phyloP scores from a whole-genome alignment of 2,329 filamentous ascomycete genomes.

The Clonostachys rhizophaga region DNA sequence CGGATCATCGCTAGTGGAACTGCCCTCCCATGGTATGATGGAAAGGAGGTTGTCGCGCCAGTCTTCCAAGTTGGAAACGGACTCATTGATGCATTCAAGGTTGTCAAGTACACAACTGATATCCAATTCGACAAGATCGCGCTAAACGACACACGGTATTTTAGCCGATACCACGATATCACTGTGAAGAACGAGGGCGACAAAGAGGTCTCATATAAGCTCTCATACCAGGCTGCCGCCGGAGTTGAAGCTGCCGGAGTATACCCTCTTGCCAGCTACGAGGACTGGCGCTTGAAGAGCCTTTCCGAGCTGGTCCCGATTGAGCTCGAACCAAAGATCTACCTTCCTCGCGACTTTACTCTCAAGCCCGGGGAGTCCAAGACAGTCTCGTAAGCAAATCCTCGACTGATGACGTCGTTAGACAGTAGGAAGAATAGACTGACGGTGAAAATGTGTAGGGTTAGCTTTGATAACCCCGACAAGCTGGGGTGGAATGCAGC shows the following conservation, averaged over 20 bases:
- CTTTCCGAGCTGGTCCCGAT: slow-evolving; percentile 1
- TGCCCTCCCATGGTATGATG: slow-evolving; percentile 6
- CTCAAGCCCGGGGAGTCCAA: slow-evolving; percentile 16
- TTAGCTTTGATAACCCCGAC: slow-evolving; percentile 19
- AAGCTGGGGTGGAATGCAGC: slow-evolving; percentile 15
- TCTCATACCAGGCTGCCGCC: slow-evolving; percentile 20
- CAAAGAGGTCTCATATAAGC: slow-evolving; percentile 25
- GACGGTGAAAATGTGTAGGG: neutral
- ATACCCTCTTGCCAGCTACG: slow-evolving; percentile 12
- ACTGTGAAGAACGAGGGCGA: slow-evolving; percentile 29
- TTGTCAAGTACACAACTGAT: slow-evolving; percentile 30
- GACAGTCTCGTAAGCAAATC: slow-evolving; percentile 5
- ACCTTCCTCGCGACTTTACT: slow-evolving; percentile 10
- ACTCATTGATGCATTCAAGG: slow-evolving; percentile 36
- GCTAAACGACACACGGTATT: slow-evolving; percentile 39
- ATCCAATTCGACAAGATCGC: slow-evolving; percentile 29
- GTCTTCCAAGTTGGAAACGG: slow-evolving; percentile 34
- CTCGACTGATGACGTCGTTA: too few species aligned
- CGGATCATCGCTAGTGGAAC: slow-evolving; percentile 8
- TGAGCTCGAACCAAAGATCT: slow-evolving; percentile 11
- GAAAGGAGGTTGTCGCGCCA: slow-evolving; percentile 19
- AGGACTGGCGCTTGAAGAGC: slow-evolving; percentile 1
- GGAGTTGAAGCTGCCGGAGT: slow-evolving; percentile 21
- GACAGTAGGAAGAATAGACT: too few species aligned
- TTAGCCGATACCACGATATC: slow-evolving; percentile 13